phyloP scores from a whole-genome alignment of 1,284 basidiomycete genomes.

The Omphalotus olearius region DNA sequence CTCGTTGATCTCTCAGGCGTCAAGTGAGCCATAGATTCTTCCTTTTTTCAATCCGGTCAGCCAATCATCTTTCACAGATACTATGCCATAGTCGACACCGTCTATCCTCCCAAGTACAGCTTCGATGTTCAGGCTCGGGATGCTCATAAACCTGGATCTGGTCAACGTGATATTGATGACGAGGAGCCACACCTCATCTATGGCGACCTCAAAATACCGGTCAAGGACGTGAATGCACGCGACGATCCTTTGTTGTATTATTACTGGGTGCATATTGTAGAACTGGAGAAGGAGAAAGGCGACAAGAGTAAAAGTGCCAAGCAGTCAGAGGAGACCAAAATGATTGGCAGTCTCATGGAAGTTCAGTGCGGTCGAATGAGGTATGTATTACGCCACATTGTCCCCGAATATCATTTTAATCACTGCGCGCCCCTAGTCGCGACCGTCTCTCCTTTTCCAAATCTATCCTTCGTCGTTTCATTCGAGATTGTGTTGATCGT shows the following conservation, averaged over 20 bases:
- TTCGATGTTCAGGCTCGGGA: constrained; percentile 41
- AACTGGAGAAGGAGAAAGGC: constrained; percentile 68
- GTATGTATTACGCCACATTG: constrained; percentile 35
- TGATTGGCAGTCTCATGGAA: constrained; percentile 73
- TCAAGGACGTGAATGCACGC: constrained; percentile 63
- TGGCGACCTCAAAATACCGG: constrained; percentile 72
- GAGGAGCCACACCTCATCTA: constrained; percentile 67
- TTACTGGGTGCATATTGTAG: constrained; percentile 85
- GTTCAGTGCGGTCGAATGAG: constrained; percentile 78
- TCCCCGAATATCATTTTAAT: constrained; percentile 5
- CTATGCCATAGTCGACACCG: constrained; percentile 70
- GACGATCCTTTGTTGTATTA: constrained; percentile 85
- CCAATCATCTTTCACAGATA: constrained; percentile 48
- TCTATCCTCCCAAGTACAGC: constrained; percentile 64
- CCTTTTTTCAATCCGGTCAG: constrained; percentile 13
- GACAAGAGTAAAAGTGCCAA: constrained; percentile 57
- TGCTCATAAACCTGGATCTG: constrained; percentile 30
- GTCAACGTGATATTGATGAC: constrained; percentile 31
- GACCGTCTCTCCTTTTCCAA: constrained; percentile 95
- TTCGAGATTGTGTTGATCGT: constrained; percentile 90
- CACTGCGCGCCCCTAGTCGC: constrained; percentile 50
- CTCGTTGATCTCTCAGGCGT: constrained; percentile 81
- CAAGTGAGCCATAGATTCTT: constrained; percentile 50
- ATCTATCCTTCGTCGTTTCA: constrained; percentile 92
- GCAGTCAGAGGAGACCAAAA: constrained; percentile 47